These are phyloP conservation scores for Chalaropsis thielavioides DNA, from an alignment of 2,329 filamentous ascomycete genomes.

Conservation along the genomic window DNA sequence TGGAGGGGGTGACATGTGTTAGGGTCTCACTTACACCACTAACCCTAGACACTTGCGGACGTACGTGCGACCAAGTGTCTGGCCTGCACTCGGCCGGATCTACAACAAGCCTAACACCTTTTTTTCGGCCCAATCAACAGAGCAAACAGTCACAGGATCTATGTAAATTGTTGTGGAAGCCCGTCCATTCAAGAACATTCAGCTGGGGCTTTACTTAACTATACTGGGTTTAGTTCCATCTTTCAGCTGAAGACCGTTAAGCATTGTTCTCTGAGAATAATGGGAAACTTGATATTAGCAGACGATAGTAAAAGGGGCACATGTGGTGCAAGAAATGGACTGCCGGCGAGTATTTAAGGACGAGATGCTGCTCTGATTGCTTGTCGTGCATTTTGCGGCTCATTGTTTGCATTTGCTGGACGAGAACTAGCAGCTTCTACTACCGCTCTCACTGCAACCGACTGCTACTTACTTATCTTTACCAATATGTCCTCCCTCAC, in stretches of 20 bases:
- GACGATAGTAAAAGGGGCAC: background rate
- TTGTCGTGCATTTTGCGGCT: background rate
- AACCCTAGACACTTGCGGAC: background rate
- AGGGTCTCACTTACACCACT: background rate
- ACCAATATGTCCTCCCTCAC: background rate
- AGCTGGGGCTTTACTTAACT: background rate
- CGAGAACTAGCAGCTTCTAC: background rate
- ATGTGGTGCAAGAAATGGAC: background rate
- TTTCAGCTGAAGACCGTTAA: background rate
- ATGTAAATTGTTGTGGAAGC: background rate
- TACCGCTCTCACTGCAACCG: background rate
- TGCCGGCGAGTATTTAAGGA: background rate
- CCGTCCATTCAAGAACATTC: background rate
- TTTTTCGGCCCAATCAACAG: background rate
- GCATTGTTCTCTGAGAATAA: background rate
- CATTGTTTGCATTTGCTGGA: background rate
- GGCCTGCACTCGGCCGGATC: too few relatives aligned
- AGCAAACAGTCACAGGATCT: background rate
- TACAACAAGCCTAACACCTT: background rate
- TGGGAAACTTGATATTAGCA: background rate
- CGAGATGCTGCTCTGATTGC: background rate
- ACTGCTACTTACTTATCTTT: background rate
- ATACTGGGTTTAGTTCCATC: background rate
- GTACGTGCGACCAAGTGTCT: too few relatives aligned
- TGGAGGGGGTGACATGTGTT: background rate